phyloP scores from a whole-genome alignment of 805 yeast genomes.

The Schwanniomyces sp. region DNA sequence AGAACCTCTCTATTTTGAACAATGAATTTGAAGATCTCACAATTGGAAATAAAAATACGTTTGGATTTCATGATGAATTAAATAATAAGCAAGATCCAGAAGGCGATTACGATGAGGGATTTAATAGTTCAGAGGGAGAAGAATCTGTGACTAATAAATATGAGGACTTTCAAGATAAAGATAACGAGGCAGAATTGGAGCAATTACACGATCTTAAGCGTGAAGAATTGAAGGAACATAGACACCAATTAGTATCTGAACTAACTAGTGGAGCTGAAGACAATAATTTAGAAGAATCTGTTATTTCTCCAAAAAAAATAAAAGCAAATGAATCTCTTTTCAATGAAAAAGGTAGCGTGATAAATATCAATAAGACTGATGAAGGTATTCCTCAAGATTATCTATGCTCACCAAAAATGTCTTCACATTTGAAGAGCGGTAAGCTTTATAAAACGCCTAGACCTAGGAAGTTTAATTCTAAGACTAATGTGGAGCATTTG shows the following conservation, averaged over 20 bases:
- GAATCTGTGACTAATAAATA: not conserved
- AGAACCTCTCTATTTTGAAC: conserved; percentile 13
- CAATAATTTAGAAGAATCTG: conserved; percentile 36
- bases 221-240: conserved; percentile 32
- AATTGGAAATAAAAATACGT: conserved; percentile 6
- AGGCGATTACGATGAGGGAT: not conserved
- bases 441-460: conserved; percentile 32
- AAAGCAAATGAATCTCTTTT: conserved; percentile 29
- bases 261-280: conserved; percentile 38
- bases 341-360: conserved; percentile 31
- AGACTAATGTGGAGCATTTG: conserved; percentile 29
- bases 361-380: conserved; percentile 13
- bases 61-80: conserved; percentile 8
- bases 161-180: not conserved
- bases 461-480: conserved; percentile 27
- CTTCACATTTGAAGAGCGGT: conserved; percentile 26
- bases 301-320: conserved; percentile 20
- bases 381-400: conserved; percentile 3
- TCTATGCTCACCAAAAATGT: conserved; percentile 11
- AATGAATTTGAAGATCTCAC: conserved; percentile 18
- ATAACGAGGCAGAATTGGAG: conserved; percentile 12
- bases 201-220: conserved; percentile 32
- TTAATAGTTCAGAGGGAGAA: not conserved
- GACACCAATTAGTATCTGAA: conserved; percentile 37
- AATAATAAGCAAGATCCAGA: not conserved